These are phyloP conservation scores for Penicillium nucicola DNA, from an alignment of 495 filamentous ascomycete genomes.

Conservation along the genomic window DNA sequence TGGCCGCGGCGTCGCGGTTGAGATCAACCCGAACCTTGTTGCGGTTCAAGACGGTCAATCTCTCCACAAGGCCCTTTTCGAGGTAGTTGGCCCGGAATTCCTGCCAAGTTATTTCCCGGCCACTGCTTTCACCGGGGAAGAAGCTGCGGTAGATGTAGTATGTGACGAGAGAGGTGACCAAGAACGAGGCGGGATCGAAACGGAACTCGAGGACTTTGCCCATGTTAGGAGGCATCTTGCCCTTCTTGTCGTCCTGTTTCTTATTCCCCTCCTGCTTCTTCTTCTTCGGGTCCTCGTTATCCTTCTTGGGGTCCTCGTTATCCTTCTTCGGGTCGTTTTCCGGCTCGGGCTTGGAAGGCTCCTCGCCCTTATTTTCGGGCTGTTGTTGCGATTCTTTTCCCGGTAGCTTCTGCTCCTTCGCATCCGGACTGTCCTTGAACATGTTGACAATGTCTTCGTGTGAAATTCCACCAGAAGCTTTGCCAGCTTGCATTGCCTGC, in stretches of 20 bases:
- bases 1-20: constrained; percentile 71
- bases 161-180: constrained; percentile 55
- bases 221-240: constrained; percentile 13
- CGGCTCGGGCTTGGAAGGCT: constrained; percentile 2
- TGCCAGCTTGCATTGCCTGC: constrained; percentile 21
- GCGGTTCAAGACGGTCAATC: constrained; percentile 74
- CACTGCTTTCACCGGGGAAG: constrained; percentile 57
- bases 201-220: constrained; percentile 46
- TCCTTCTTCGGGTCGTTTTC: constrained; percentile 3
- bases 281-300: constrained; percentile 24
- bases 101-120: constrained; percentile 92
- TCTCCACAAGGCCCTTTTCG: constrained; percentile 93
- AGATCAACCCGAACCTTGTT: constrained; percentile 78
- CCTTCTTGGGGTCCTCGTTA: constrained; percentile 25
- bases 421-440: not conserved
- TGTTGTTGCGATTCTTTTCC: not conserved
- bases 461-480: too few species aligned
- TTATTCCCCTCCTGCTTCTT: constrained; percentile 29
- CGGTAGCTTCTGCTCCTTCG: not conserved
- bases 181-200: constrained; percentile 53
- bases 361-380: constrained; percentile 41
- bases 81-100: constrained; percentile 90
- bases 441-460: too few species aligned
- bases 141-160: constrained; percentile 61
- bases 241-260: constrained; percentile 29